A percentile compares a stretch with the other conserved stretches of the same genome.
Conservation (phyloP, 75 land plant genomes). For the Picea sitchensis region DNA sequence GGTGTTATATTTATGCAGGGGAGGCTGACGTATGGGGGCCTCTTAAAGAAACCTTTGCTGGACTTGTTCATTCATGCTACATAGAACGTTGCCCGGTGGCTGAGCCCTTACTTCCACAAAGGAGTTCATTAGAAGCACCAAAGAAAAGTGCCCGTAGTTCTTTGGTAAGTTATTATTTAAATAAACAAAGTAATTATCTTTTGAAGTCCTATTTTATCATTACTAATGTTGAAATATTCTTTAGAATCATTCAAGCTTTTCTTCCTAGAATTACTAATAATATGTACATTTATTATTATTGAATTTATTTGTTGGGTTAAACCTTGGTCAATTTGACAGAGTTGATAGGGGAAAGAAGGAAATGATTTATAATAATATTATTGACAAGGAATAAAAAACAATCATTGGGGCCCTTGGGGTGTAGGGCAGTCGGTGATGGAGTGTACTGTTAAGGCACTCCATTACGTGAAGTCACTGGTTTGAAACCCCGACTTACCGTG, state of each 20-base stretch:
- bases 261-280: no score
- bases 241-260: not conserved
- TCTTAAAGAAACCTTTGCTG: slow-evolving; percentile 36
- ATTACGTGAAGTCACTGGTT: no score
- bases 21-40: slow-evolving; percentile 7
- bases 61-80: slow-evolving; percentile 53
- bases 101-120: slow-evolving; percentile 56
- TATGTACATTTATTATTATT: no score
- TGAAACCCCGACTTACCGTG: no score
- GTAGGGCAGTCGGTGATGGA: no score
- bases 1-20: not conserved
- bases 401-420: no score
- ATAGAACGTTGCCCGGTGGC: slow-evolving; percentile 83
- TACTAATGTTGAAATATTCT: not conserved
- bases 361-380: no score
- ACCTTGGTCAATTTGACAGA: no score
- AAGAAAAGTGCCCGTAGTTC: slow-evolving; percentile 32
- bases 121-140: slow-evolving; percentile 33
- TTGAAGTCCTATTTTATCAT: not conserved
- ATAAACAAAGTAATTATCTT: not conserved
- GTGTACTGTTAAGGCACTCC: no score
- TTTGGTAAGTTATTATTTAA: slow-evolving; percentile 18
- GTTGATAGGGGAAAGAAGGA: no score
- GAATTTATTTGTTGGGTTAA: no score
- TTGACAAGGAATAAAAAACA: no score